Evolutionary conservation across 2,329 filamentous ascomycete genomes (phyloP).

Genomic region (Paecilomyces niveus): DNA sequence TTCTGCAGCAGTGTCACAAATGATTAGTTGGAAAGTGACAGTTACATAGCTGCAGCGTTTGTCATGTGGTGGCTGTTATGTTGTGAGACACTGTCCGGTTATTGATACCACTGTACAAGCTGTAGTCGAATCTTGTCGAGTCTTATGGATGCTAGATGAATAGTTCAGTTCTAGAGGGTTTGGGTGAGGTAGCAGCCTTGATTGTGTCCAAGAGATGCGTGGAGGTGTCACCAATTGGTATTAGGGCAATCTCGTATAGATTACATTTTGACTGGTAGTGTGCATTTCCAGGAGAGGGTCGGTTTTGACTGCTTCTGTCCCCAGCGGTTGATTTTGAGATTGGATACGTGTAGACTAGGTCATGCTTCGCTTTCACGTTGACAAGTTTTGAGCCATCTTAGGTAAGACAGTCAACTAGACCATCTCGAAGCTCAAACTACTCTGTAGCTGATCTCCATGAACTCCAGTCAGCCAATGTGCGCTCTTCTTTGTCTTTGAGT

Average conservation of each 20-base stretch:
- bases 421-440: too few species aligned
- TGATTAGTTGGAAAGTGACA: background rate
- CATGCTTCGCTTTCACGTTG: too few species aligned
- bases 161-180: background rate
- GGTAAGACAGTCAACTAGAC: too few species aligned
- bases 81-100: background rate
- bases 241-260: too few species aligned
- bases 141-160: background rate
- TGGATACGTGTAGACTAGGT: too few species aligned
- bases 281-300: too few species aligned
- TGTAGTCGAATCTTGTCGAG: background rate
- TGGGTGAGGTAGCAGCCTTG: background rate
- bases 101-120: background rate
- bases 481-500: conserved; percentile 5
- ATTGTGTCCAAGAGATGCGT: background rate
- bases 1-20: background rate
- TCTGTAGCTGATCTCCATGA: too few species aligned
- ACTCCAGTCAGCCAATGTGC: background rate
- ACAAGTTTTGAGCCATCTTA: too few species aligned
- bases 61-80: background rate
- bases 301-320: too few species aligned
- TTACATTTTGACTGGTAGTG: too few species aligned
- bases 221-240: too few species aligned
- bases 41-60: background rate
- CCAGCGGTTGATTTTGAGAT: too few species aligned